Evolutionary conservation across 1,284 basidiomycete species (phyloP).

Genomic region (Trametes polyzona): DNA sequence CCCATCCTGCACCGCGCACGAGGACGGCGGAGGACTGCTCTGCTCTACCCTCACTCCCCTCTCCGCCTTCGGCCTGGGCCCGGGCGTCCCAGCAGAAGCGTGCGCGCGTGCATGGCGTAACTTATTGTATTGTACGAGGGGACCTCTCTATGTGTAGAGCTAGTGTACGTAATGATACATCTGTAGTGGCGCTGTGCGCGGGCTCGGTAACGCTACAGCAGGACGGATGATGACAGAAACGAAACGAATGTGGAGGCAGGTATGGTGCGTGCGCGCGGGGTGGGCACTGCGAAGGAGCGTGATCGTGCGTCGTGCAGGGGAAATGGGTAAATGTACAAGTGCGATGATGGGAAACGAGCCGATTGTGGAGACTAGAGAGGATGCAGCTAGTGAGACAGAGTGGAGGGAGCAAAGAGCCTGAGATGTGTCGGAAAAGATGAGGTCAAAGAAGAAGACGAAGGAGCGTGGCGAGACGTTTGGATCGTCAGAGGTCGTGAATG

Average conservation of each 20-base stretch:
- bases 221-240: too few relatives aligned
- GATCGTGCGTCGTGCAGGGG: background rate
- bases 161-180: constrained; percentile 18
- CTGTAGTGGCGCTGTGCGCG: constrained; percentile 2
- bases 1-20: background rate
- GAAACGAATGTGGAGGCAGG: background rate
- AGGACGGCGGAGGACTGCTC: background rate
- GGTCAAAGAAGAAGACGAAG: background rate
- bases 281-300: background rate
- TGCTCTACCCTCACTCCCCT: too few relatives aligned
- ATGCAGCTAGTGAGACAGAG: background rate
- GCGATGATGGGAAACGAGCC: background rate
- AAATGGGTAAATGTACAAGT: background rate
- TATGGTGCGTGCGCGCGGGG: background rate
- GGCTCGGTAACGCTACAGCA: constrained; percentile 6
- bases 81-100: too few relatives aligned
- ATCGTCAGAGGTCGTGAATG: constrained; percentile 6
- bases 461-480: background rate
- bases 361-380: background rate
- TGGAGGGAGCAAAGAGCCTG: background rate
- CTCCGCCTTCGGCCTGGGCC: too few relatives aligned
- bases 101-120: constrained; percentile 3
- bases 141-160: constrained; percentile 13
- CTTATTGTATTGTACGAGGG: constrained; percentile 14
- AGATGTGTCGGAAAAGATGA: background rate